Conservation (phyloP, 306 rosid genomes). For the Hippophae gyantsensis region DNA sequence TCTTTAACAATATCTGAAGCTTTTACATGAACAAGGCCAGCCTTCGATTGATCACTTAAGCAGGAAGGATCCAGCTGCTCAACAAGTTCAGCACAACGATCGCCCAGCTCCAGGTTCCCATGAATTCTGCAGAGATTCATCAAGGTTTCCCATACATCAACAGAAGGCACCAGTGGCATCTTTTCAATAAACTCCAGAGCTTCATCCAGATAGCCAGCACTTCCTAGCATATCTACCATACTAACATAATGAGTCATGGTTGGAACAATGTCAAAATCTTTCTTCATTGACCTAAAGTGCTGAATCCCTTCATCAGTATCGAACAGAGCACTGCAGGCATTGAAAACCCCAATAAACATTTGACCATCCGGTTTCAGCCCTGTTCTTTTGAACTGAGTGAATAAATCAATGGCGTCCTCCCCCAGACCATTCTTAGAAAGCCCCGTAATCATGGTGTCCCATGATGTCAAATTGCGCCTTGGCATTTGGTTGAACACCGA, state of each 20-base stretch:
- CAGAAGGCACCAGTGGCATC: slow-evolving; percentile 55
- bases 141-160: slow-evolving; percentile 58
- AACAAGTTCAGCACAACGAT: slow-evolving; percentile 63
- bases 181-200: slow-evolving; percentile 66
- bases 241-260: slow-evolving; percentile 47
- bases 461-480: slow-evolving; percentile 53
- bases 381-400: slow-evolving; percentile 46
- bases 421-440: slow-evolving; percentile 59
- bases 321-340: slow-evolving; percentile 49
- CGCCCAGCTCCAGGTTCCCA: slow-evolving; percentile 60
- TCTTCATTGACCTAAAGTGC: slow-evolving; percentile 61
- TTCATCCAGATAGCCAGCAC: slow-evolving; percentile 60
- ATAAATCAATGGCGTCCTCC: slow-evolving; percentile 67
- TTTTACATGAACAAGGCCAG: slow-evolving; percentile 61
- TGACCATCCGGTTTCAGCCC: slow-evolving; percentile 65
- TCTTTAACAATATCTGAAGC: slow-evolving; percentile 41
- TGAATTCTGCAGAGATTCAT: slow-evolving; percentile 76
- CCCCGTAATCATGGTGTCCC: slow-evolving; percentile 70
- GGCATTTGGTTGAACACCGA: slow-evolving; percentile 51
- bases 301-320: slow-evolving; percentile 59
- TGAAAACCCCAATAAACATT: slow-evolving; percentile 54
- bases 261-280: slow-evolving; percentile 54
- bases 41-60: slow-evolving; percentile 53
- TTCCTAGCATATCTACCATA: slow-evolving; percentile 70
- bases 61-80: slow-evolving; percentile 50